Percentiles rank a stretch among this genome's conserved stretches.
These are phyloP conservation scores for Ensete ventricosum DNA, from an alignment of 176 grass and related monocot genomes.

Conservation along the genomic window DNA sequence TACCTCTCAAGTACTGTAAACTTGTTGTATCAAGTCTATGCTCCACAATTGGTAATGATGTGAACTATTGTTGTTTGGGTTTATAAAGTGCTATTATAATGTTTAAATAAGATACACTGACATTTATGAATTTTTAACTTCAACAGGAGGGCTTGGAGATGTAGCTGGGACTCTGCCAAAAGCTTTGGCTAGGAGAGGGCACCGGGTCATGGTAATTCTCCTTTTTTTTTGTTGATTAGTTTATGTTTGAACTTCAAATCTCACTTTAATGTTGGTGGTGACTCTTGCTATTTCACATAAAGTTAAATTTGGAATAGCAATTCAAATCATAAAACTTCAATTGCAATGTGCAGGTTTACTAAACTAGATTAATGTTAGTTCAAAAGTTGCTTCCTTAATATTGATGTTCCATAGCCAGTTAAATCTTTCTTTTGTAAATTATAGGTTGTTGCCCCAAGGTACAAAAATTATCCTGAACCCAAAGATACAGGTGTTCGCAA, in stretches of 20 bases:
- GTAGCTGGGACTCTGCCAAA: slow-evolving; percentile 83
- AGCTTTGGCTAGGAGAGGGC: slow-evolving; percentile 90
- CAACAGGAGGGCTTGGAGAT: slow-evolving; percentile 87
- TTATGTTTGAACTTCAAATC: neutral
- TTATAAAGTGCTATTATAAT: no score
- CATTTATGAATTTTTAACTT: slow-evolving; percentile 21
- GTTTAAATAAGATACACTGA: neutral
- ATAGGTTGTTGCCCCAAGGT: slow-evolving; percentile 77
- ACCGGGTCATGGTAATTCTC: slow-evolving; percentile 71
- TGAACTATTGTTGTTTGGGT: no score
- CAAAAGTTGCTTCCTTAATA: no score
- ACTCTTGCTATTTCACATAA: neutral
- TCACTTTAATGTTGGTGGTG: neutral
- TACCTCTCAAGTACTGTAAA: neutral
- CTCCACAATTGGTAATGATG: no score
- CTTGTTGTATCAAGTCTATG: neutral
- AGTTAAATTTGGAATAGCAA: neutral
- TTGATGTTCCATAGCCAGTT: neutral
- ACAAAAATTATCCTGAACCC: slow-evolving; percentile 64
- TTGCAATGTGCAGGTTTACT: neutral
- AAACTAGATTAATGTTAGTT: no score
- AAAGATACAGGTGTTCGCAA: slow-evolving; percentile 49
- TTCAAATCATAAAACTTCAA: neutral
- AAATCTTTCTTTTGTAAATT: slow-evolving; percentile 10
- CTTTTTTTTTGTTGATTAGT: no score